A percentile compares a stretch with the other conserved stretches of the same genome.
Conservation (phyloP, 495 filamentous ascomycete genomes). For the Aspergillus wentii region DNA sequence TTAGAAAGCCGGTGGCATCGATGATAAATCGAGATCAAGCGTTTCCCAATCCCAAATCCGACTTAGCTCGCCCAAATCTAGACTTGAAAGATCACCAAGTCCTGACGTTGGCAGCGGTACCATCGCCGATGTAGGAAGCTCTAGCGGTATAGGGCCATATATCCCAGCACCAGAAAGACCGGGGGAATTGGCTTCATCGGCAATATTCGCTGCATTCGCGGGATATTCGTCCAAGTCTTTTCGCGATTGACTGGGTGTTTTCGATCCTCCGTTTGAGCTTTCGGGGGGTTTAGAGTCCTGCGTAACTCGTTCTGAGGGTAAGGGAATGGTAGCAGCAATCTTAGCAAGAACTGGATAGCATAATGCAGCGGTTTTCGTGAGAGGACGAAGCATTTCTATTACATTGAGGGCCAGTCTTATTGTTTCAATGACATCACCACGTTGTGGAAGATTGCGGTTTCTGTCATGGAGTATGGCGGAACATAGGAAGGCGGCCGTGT, state of each 20-base stretch:
- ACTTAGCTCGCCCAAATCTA: conserved; percentile 21
- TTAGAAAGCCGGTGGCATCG: too few species aligned
- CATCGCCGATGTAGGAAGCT: conserved; percentile 4
- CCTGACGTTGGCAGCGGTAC: conserved; percentile 6
- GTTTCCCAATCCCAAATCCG: conserved; percentile 27
- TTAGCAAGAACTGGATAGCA: conserved; percentile 16
- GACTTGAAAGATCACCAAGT: conserved; percentile 11
- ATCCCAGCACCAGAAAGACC: conserved; percentile 5
- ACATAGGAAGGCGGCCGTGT: conserved; percentile 44
- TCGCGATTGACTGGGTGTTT: too few species aligned
- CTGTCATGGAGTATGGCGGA: conserved; percentile 48
- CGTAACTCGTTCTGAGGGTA: not conserved
- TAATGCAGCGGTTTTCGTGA: conserved; percentile 24
- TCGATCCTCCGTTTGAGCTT: conserved; percentile 1
- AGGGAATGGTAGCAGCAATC: conserved; percentile 13
- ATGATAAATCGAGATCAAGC: conserved; percentile 17
- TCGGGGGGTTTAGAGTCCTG: conserved; percentile 1
- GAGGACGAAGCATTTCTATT: conserved; percentile 32
- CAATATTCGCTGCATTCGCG: too few species aligned
- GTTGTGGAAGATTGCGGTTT: conserved; percentile 31
- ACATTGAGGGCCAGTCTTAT: conserved; percentile 32
- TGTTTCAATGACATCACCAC: conserved; percentile 33
- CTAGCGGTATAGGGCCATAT: conserved; percentile 4
- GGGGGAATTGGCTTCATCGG: too few species aligned
- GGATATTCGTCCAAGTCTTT: too few species aligned